Percentiles rank a stretch among this genome's conserved stretches.
phyloP scores from a whole-genome alignment of 495 filamentous ascomycete genomes.

The Lasiosphaeria miniovina region DNA sequence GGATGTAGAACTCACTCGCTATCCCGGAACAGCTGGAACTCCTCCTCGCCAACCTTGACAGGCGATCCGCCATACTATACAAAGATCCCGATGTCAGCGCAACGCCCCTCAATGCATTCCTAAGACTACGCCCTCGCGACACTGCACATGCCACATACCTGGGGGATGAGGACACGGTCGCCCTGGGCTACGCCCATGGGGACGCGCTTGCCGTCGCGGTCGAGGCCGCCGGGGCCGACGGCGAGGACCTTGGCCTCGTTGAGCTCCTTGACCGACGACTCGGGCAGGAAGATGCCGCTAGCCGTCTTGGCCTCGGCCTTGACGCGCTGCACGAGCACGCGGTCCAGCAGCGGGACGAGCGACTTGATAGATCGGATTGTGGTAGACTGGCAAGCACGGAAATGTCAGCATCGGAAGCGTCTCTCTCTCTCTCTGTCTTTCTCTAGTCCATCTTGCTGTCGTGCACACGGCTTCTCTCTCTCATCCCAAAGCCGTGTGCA shows the following conservation, averaged over 20 bases:
- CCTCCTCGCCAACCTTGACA: constrained; percentile 95
- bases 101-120: background rate
- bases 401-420: background rate
- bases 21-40: constrained; percentile 93
- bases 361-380: constrained; percentile 93
- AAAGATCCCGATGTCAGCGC: constrained; percentile 10
- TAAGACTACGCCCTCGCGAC: background rate
- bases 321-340: constrained; percentile 95
- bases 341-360: constrained; percentile 95
- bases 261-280: constrained; percentile 95
- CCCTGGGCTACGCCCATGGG: constrained; percentile 75
- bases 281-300: constrained; percentile 93
- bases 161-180: constrained; percentile 94
- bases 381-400: constrained; percentile 44
- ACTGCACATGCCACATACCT: constrained; percentile 57
- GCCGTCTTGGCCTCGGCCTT: constrained; percentile 97
- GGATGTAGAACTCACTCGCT: constrained; percentile 70
- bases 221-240: constrained; percentile 82
- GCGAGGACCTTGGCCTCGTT: constrained; percentile 96
- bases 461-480: too few species aligned
- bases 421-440: background rate
- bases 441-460: background rate
- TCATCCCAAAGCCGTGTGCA: too few species aligned
- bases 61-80: constrained; percentile 89
- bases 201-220: constrained; percentile 83